Base-by-base conservation (phyloP, 140 eudicot species). In the Ambrosia hybrid region DNA sequence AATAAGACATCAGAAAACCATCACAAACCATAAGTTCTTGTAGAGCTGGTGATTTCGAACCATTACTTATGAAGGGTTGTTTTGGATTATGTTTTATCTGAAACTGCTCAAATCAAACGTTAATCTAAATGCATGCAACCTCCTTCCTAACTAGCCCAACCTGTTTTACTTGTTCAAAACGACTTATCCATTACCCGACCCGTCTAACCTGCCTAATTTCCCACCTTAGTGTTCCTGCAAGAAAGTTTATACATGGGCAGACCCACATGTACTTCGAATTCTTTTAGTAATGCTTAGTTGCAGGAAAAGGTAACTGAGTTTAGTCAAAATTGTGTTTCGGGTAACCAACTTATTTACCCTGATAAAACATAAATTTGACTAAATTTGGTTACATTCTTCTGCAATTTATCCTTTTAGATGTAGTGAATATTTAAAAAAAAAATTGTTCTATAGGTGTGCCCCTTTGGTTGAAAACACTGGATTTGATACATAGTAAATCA, bases 1-100 rank as follows among this genome's bases (percentile, higher is more conserved):
- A 49, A 60, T 33, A 30, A 68, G 14, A 76, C 43, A 52, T 76
- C 58, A 80, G 16, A 77, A 26, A 72, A 55, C 51, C 48, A 67
- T 65, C 12, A 13, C 34, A 63, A 36, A 15, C 37, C 33, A 38
- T 58, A 38, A 46, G 33, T 61, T 72, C 34, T 57, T 39, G 51
- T 21, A 65, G 39, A 73, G 38, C 37, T 73, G 70, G 16, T 0
- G 16, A 61, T 34, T 62, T 63, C 3, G 52, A 73, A 13, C 61
- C 70, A 15, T 48, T 73, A 49, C 43, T 62, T 62, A 45, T 3
- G 3, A 5, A 55, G 34, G 75, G 65, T 55, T 3, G 51, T 36
- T 4, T 53, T 4, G 11, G 48, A 36, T 6, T 21, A 17, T 0
- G 55, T 56, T 57, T 64, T 6, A 57, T 71, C 21, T 57, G 26